Percentiles rank a stretch among this genome's conserved stretches.
Conservation (phyloP, 139 green algal genomes). For the Coccomyxa sp. region DNA sequence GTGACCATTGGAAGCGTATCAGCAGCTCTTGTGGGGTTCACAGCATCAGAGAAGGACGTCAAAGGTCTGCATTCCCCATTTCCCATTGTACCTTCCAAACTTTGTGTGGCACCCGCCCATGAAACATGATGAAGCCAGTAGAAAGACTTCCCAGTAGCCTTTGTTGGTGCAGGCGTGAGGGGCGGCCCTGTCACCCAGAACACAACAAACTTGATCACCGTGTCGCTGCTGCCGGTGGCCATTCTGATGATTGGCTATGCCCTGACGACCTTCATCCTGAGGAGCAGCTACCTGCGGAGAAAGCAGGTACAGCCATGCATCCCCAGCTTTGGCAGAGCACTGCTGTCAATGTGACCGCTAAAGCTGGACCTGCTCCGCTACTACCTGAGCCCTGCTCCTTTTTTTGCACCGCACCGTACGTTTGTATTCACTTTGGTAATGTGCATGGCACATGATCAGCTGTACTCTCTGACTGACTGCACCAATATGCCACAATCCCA, state of each 20-base stretch:
- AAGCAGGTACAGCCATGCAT: slow-evolving; percentile 56
- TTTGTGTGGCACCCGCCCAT: no score
- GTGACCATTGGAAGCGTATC: slow-evolving; percentile 79
- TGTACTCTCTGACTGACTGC: neutral
- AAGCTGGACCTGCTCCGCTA: neutral
- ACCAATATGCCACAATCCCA: neutral
- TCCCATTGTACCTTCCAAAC: no score
- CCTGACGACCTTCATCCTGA: slow-evolving; percentile 75
- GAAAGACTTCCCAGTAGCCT: no score
- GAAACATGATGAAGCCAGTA: no score
- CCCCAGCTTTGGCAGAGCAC: neutral
- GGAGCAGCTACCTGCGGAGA: slow-evolving; percentile 63
- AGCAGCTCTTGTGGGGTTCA: slow-evolving; percentile 71
- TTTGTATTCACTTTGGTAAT: no score
- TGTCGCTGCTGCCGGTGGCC: slow-evolving; percentile 69
- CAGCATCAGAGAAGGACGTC: slow-evolving; percentile 22
- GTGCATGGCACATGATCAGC: no score
- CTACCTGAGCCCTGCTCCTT: neutral
- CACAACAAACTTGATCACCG: slow-evolving; percentile 73
- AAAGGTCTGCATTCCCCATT: neutral
- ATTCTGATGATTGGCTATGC: slow-evolving; percentile 77
- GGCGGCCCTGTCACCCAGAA: slow-evolving; percentile 40
- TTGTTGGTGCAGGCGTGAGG: no score
- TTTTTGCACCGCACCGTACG: no score
- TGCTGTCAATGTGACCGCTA: neutral